A percentile compares a stretch with the other conserved stretches of the same genome.
Evolutionary conservation across 371 early-diverging fungal genomes (phyloP).

Genomic region (Apophysomyces trapeziformis): DNA sequence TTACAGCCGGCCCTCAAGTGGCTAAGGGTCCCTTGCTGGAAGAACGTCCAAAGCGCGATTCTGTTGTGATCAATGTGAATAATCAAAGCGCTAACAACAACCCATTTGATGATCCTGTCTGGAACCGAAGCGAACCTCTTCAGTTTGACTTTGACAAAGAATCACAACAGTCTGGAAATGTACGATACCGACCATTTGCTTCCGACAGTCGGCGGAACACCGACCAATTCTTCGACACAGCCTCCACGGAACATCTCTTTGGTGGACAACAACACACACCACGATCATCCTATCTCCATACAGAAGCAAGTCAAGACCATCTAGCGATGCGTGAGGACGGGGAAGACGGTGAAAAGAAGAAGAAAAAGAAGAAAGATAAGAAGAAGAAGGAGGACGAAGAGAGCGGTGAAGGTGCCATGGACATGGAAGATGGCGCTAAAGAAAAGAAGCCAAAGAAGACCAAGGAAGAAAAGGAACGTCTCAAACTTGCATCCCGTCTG

Average conservation of each 20-base stretch:
- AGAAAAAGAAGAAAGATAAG: slow-evolving; percentile 28
- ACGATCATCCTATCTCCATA: slow-evolving; percentile 23
- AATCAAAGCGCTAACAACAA: slow-evolving; percentile 15
- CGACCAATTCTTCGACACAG: slow-evolving; percentile 20
- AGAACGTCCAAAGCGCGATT: slow-evolving; percentile 12
- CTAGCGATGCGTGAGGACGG: slow-evolving; percentile 7
- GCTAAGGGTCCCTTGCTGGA: slow-evolving; percentile 1
- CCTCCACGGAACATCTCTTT: slow-evolving; percentile 32
- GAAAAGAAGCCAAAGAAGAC: slow-evolving; percentile 14
- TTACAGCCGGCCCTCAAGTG: not conserved
- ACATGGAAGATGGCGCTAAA: not conserved
- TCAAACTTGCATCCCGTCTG: slow-evolving; percentile 15
- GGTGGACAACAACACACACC: slow-evolving; percentile 25
- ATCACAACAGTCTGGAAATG: slow-evolving; percentile 12
- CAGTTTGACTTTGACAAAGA: slow-evolving; percentile 17
- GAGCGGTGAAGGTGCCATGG: slow-evolving; percentile 3
- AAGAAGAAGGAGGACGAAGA: slow-evolving; percentile 21
- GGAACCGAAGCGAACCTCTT: slow-evolving; percentile 23
- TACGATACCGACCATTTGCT: not conserved
- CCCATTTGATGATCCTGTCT: slow-evolving; percentile 49
- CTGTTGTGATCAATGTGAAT: slow-evolving; percentile 7
- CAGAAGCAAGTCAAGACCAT: slow-evolving; percentile 6
- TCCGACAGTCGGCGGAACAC: slow-evolving; percentile 5
- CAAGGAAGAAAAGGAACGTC: slow-evolving; percentile 7
- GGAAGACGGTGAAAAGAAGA: slow-evolving; percentile 15